Base-by-base conservation (phyloP, 1,284 basidiomycete species). In the Tilletia indica region DNA sequence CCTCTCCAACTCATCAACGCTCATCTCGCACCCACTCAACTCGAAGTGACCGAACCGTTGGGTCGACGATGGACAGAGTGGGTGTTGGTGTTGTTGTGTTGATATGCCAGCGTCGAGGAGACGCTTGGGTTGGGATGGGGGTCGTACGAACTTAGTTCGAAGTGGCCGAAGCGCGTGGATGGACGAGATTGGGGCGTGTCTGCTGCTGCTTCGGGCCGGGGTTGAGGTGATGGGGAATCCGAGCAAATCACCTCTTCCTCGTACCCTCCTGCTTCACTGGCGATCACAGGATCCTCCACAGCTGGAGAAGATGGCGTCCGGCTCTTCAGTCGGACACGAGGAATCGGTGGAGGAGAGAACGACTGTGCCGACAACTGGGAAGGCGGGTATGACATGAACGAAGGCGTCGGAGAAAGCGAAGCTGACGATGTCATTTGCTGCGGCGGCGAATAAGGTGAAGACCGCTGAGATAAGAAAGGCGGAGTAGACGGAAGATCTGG, bases 351-450 rank as follows among this genome's bases (percentile, higher is more conserved):
- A 5, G 39, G 51, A 2, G 58, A 68, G 68, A 61, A 61, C 36
- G 51, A 56, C 4, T 34, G 31, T 64, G 61, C 36, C 11, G 61
- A 64, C 11, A 64, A 12, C 39, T 64, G 61, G 36, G 61, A 56
- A 34, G 61, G 36, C 38, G 69, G 36, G 34, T n/a, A 47, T 6
- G 67, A 45, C 31, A 63, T 8, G 42, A 11, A 31, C n/a, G 61
- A 14, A 8, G 63, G n/a, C 36, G 70, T 25, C 58, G 71, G 34
- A 12, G 71, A 31, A 73, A 25, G 36, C 8, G 61, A 34, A 19
- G 36, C 12, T 16, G 42, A 31, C 2, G 2, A 0, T 31, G 2
- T 31, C 25, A 31, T 31, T 31, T 31, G 25, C 25, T 31, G 25
- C 25, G 25, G 25, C 25, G 58, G 64, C 0, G 21, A 38, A 1